Conservation (phyloP, 1,284 basidiomycete genomes). For the Cryptococcus sp. region DNA sequence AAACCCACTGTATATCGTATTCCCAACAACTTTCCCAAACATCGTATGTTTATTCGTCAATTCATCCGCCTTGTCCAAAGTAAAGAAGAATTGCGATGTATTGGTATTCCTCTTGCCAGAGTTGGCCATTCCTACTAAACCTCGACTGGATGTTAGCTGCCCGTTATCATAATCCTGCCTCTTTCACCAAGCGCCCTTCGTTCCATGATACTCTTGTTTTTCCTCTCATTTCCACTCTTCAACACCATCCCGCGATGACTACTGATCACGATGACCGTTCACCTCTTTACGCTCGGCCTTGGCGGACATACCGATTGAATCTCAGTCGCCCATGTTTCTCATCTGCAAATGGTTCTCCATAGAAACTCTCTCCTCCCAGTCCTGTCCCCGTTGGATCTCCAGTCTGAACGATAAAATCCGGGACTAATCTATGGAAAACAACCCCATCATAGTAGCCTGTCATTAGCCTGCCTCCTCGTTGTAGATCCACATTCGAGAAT, state of each 20-base stretch:
- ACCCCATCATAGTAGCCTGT: slow-evolving; percentile 80
- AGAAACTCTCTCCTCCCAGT: slow-evolving; percentile 83
- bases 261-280: no score
- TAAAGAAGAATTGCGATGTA: slow-evolving; percentile 87
- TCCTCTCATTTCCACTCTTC: no score
- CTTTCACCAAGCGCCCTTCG: no score
- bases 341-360: slow-evolving; percentile 86
- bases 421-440: slow-evolving; percentile 80
- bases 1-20: slow-evolving; percentile 74
- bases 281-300: no score
- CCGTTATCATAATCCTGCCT: slow-evolving; percentile 33
- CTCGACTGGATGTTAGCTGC: slow-evolving; percentile 65
- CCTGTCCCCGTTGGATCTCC: slow-evolving; percentile 94
- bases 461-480: not conserved
- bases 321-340: slow-evolving; percentile 85
- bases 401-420: slow-evolving; percentile 86
- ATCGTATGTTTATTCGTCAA: slow-evolving; percentile 83
- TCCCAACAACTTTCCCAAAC: slow-evolving; percentile 63
- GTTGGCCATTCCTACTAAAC: slow-evolving; percentile 91
- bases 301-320: slow-evolving; percentile 46
- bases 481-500: not conserved
- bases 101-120: slow-evolving; percentile 77
- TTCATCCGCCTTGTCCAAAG: slow-evolving; percentile 81
- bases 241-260: no score
- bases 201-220: no score